Conservation (phyloP, 768 basidiomycete species). For the Leccinum sublutescens region DNA sequence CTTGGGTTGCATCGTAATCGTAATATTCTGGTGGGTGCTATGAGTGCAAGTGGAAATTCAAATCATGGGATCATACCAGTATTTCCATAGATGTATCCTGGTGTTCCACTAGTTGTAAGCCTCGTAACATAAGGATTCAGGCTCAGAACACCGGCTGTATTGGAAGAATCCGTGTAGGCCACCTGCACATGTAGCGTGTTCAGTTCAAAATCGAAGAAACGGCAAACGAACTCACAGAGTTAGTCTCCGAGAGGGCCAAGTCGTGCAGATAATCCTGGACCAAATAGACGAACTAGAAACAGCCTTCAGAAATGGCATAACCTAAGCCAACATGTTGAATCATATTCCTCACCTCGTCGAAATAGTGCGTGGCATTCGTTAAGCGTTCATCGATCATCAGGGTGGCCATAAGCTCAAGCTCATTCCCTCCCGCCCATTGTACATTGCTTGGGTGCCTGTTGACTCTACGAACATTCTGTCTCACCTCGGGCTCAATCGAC, state of each 20-base stretch:
- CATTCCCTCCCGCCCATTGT: slow-evolving; percentile 57
- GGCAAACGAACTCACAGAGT: slow-evolving; percentile 36
- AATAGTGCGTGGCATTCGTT: slow-evolving; percentile 7
- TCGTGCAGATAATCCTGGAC: slow-evolving; percentile 54
- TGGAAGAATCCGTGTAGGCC: slow-evolving; percentile 59
- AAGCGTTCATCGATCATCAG: not conserved
- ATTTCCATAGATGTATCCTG: slow-evolving; percentile 56
- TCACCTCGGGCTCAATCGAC: slow-evolving; percentile 52
- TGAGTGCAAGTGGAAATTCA: not conserved
- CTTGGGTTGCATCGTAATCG: slow-evolving; percentile 51
- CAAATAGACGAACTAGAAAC: slow-evolving; percentile 43
- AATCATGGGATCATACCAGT: slow-evolving; percentile 34
- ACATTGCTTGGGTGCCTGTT: slow-evolving; percentile 56
- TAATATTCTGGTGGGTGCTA: slow-evolving; percentile 43
- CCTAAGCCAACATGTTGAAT: not conserved
- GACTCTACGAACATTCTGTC: slow-evolving; percentile 46
- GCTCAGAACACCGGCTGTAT: slow-evolving; percentile 55
- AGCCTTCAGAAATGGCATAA: not conserved
- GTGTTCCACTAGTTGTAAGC: slow-evolving; percentile 45
- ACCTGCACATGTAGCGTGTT: slow-evolving; percentile 33
- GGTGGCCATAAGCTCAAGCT: slow-evolving; percentile 41
- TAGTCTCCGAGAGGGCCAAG: slow-evolving; percentile 45
- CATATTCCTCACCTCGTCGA: slow-evolving; percentile 43
- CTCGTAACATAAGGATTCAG: slow-evolving; percentile 53
- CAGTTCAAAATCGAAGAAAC: not conserved